Base-by-base conservation (phyloP, 2,329 filamentous ascomycete species). In the Talaromyces albobiverticillius region DNA sequence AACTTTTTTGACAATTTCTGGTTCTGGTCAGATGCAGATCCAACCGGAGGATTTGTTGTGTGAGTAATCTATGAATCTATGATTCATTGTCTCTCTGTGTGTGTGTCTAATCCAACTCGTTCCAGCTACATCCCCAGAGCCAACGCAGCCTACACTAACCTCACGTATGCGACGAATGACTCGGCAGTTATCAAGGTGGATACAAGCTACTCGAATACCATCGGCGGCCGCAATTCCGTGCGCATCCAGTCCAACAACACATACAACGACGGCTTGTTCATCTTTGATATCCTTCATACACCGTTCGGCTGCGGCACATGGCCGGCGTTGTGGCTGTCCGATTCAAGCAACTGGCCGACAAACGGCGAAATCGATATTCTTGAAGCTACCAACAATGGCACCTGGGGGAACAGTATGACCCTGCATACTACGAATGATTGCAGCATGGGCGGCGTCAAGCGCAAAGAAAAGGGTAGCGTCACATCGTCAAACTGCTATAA, bases 331-430 rank as follows among this genome's bases (percentile, higher is more conserved):
- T 88, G 86, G 86, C 74, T 88, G 6, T 76, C 77, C 0, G 85
- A 88, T 64, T 71, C 76, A 1, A 69, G 65, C 60, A 79, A 84
- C 70, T 86, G 85, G 85, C 85, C 86, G 3, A 61, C 66, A 4
- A 76, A 86, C 59, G 85, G 85, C 55, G 85, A 88, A 67, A 85
- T 86, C 57, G 83, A 86, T 64, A 63, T 86, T 22, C 76, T 86
- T 67, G 83, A 86, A 66, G 74, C 81, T 8, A 76, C 77, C 52
- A 85, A 86, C 67, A 67, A 76, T 46, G 82, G 72, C 36, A 71
- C 68, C 2, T 68, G 75, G 14, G 83, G 83, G 29, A 85, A 84
- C 64, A 74, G 78, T 58, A 77, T 86, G 70, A 82, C 82, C 3
- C 73, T 87, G 41, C 84, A 87, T 71, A 83, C 83, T 2, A 78